phyloP scores from a whole-genome alignment of 1,284 basidiomycete genomes.

The Malassezia dermatis region DNA sequence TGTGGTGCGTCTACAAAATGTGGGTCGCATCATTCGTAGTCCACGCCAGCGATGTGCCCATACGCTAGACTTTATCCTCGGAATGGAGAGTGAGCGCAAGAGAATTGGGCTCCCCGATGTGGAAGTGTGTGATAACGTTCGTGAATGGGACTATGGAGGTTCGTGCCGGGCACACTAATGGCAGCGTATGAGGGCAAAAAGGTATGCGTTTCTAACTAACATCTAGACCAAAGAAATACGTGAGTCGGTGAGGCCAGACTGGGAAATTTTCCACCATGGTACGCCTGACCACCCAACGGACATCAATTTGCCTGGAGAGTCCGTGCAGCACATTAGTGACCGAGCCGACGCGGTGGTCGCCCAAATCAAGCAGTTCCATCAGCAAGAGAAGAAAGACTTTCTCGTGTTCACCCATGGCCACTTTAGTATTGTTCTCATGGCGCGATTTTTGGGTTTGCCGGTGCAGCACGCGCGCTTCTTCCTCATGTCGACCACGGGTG shows the following conservation, averaged over 20 bases:
- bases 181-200: constrained; percentile 36
- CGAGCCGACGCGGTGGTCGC: constrained; percentile 37
- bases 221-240: constrained; percentile 32
- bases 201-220: constrained; percentile 4
- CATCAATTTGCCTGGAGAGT: constrained; percentile 35
- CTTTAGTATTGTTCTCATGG: constrained; percentile 41
- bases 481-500: constrained; percentile 42
- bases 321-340: constrained; percentile 33
- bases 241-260: constrained; percentile 23
- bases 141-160: constrained; percentile 47
- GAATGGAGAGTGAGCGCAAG: constrained; percentile 22
- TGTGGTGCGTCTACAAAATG: constrained; percentile 31
- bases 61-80: constrained; percentile 36
- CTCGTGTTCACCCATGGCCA: constrained; percentile 44
- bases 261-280: constrained; percentile 44
- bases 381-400: constrained; percentile 31
- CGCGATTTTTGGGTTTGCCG: constrained; percentile 38
- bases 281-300: constrained; percentile 29
- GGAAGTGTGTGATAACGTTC: constrained; percentile 29
- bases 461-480: constrained; percentile 31
- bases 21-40: constrained; percentile 29
- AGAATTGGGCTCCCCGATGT: constrained; percentile 21
- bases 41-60: constrained; percentile 31
- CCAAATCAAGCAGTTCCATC: constrained; percentile 30
- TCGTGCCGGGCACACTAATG: neutral